A percentile compares a stretch with the other conserved stretches of the same genome.
These are phyloP conservation scores for Incumbomyces lentus DNA, from an alignment of 2,329 filamentous ascomycete genomes.

Conservation along the genomic window DNA sequence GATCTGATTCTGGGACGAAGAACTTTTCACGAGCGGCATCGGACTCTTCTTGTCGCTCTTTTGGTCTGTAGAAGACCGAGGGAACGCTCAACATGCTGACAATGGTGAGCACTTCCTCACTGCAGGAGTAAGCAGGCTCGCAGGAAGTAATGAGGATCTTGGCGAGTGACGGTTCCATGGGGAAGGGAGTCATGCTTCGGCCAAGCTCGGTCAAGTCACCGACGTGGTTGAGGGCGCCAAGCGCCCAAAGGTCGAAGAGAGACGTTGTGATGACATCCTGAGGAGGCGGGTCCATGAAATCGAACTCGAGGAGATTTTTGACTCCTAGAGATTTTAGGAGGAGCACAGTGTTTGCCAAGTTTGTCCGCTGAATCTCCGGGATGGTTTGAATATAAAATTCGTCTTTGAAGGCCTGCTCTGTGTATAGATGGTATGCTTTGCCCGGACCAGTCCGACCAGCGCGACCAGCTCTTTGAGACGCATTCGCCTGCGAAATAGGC, in stretches of 20 bases:
- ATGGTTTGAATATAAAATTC: slow-evolving; percentile 96
- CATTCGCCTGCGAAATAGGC: slow-evolving; percentile 92
- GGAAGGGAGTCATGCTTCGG: slow-evolving; percentile 89
- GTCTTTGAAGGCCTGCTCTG: slow-evolving; percentile 87
- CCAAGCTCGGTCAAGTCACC: slow-evolving; percentile 83
- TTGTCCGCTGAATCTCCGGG: slow-evolving; percentile 92
- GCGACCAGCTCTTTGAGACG: slow-evolving; percentile 82
- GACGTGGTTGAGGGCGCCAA: slow-evolving; percentile 86
- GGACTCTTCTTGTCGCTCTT: slow-evolving; percentile 92
- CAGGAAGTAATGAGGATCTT: slow-evolving; percentile 89
- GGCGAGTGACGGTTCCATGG: slow-evolving; percentile 92
- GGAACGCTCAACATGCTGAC: slow-evolving; percentile 97
- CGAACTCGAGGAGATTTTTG: slow-evolving; percentile 84
- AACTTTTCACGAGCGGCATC: slow-evolving; percentile 95
- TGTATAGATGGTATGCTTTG: slow-evolving; percentile 88
- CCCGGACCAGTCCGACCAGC: slow-evolving; percentile 91
- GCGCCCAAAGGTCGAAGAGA: slow-evolving; percentile 92
- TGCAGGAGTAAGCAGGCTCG: slow-evolving; percentile 65
- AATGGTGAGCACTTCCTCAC: slow-evolving; percentile 96
- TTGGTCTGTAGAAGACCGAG: slow-evolving; percentile 91
- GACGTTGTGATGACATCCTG: slow-evolving; percentile 97
- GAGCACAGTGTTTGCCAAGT: slow-evolving; percentile 73
- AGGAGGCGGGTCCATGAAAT: slow-evolving; percentile 96
- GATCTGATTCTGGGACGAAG: slow-evolving; percentile 95
- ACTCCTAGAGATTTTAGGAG: slow-evolving; percentile 84